Percentiles rank a stretch among this genome's conserved stretches.
These are phyloP conservation scores for Calonectria pseudoreteaudii DNA, from an alignment of 2,329 filamentous ascomycete genomes.

Conservation along the genomic window DNA sequence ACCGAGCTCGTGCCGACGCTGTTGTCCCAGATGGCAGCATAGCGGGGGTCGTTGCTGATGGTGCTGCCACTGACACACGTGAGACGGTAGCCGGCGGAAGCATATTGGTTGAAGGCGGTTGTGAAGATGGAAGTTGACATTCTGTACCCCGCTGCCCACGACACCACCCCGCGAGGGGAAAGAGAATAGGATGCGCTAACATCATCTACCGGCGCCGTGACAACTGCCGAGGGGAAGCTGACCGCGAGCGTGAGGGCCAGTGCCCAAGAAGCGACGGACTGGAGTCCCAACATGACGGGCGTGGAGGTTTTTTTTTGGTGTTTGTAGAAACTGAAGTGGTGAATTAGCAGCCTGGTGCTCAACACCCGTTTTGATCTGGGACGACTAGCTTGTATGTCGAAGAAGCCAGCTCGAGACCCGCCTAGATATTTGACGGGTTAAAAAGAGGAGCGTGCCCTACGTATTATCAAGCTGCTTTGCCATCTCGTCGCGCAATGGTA, in stretches of 20 bases:
- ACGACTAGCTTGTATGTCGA: not conserved
- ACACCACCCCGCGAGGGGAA: not conserved
- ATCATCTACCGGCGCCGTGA: not conserved
- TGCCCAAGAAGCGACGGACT: not conserved
- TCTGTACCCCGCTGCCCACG: slow-evolving; percentile 3
- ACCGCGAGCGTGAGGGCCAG: not conserved
- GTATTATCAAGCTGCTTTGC: not conserved
- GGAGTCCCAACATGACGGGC: not conserved
- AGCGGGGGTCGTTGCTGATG: slow-evolving; percentile 1
- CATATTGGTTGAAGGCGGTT: not conserved
- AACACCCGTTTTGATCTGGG: not conserved
- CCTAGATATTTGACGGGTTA: not conserved
- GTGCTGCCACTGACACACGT: slow-evolving; percentile 12
- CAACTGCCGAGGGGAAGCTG: not conserved
- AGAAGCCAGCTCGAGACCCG: not conserved
- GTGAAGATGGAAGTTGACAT: not conserved
- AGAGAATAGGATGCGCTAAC: not conserved
- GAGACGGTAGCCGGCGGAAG: not conserved
- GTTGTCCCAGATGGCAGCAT: slow-evolving; percentile 11
- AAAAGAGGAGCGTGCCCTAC: not conserved
- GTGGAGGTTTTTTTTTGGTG: not conserved
- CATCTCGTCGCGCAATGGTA: not conserved
- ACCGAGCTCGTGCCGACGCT: not conserved
- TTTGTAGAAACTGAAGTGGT: not conserved
- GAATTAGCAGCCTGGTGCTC: not conserved